Evolutionary conservation across 2,329 filamentous ascomycete genomes (phyloP), one percentile per base, ranked within the genome.

Genomic region (Penicillium polonicum): DNA sequence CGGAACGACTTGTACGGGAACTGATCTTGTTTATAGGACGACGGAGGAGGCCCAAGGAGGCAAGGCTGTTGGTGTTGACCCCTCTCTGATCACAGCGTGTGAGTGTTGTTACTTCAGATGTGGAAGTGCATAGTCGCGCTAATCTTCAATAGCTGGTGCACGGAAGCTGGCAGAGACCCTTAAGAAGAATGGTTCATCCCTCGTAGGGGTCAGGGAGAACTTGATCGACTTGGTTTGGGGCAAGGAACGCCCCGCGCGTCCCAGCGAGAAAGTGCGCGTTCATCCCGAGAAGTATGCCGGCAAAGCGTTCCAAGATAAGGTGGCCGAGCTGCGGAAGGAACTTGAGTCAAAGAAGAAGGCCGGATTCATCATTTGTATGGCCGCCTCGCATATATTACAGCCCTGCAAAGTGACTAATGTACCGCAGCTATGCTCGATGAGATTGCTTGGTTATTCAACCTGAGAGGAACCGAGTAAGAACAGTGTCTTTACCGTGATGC

Each of bases 361-460:
- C 19, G 93, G 91, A 1, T 91, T 97, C 66, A 86, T 97, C 48
- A 85, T 97, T 45, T 97, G 79, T 78, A 78, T 55, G 75, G 29
- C 6, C n/a, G 10, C 10, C 60, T 54, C 35, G 6, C 25, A 38
- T 31, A 42, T 15, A 10, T 49, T 5, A 13, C 6, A 8, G 15
- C 10, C 17, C 23, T 13, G 13, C 23, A 33, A 3, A 52, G n/a
- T 27, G 6, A 52, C 62, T 67, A 59, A 70, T 58, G 31, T 19
- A 52, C 35, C 44, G 29, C 51, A 80, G 79, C 92, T 6, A 92
- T 95, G 87, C 85, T 99, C 43, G 94, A 99, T 69, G 94, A 99
- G 76, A 86, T 97, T 67, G 94, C 94, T 12, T 99, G 94, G 94
- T 82, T 99, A n/a, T 97, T 97, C 80, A 99, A 99, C 76, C 79